Base-by-base conservation (phyloP, 2,329 filamentous ascomycete species). In the Aureobasidium mangrovei region DNA sequence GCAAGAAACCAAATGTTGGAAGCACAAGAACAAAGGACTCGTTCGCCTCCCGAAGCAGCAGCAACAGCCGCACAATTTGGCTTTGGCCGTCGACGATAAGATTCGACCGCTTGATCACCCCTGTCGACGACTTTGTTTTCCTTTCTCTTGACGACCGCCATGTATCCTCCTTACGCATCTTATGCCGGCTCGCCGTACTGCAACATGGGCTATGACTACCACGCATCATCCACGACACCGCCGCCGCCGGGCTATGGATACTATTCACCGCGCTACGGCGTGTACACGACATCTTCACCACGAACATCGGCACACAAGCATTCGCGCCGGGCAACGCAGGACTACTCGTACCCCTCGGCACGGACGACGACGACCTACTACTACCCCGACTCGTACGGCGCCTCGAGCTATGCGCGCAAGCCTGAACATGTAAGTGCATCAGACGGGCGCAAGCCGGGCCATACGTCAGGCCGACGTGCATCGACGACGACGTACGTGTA, bases 381-480 rank as follows among this genome's bases (percentile, higher is more conserved):
- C 61, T 69, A 57, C 63, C 63, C 61, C 18, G 60, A 59, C 53
- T 64, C 75, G 59, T 71, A 71, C 49, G 72, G 73, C 59, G 47
- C 44, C 28, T 49, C 51, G 68, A 74, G 72, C 68, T 75, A 71
- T 31, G 7, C 49, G 73, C 77, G 71, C 71, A 75, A 78, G 69
- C 65, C 72, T 69, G 79, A 83, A 71, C 77, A 80, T 83, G 81
- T 84, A 83, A 84, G 81, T 84, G 77, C 75, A 76, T 77, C 73
- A 71, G 69, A 69, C 69, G 63, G 67, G 62, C 70, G 68, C 66
- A 66, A 69, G 54, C 64, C 66, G 58, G 63, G 65, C 61, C 63
- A 62, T 55, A 60, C 58, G 58, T 56, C 58, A 18, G 55, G 57
- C 49, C 56, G 51, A 43, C 56, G 53, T 66, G 70, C 48, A 43